Base-by-base conservation (phyloP, 2,329 filamentous ascomycete genomes). In the Microdochium nivale region DNA sequence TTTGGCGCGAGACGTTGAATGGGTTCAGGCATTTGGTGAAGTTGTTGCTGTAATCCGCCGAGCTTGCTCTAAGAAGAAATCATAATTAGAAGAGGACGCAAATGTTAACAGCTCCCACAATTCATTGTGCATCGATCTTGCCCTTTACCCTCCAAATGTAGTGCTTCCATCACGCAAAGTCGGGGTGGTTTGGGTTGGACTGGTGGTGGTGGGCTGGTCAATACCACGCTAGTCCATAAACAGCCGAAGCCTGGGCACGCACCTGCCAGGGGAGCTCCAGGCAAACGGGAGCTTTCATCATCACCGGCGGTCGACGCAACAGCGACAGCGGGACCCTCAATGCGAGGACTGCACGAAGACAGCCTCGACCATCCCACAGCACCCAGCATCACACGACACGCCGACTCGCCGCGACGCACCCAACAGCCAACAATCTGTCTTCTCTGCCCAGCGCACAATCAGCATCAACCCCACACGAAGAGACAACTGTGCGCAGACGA, bases 221-320 rank as follows among this genome's bases (percentile, higher is more conserved):
- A 19, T 23, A 19, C 10, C 21, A 19, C 40, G 40, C 40, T 44
- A 44, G 40, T 44, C 40, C 40, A 3, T 23, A 44, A 44, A 44
- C 40, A 19, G 40, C 40, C 19, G 13, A 8, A 30, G 27, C 27
- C 7, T 23, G 40, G 40, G 40, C 16, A 44, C 35, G 35, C 35
- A 16, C 35, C 40, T 44, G 40, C 40, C 48, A 32, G 48, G 30
- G n/a, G 33, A 46, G n/a, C 49, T 50, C 14, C 49, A 59, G 57
- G 57, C 57, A 59, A 59, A 55, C 57, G 54, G 57, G 54, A 59
- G 57, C 57, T 58, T 55, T 56, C 40, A 44, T 44, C 40, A 32
- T 53, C 52, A 51, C 54, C 49, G 49, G 51, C 53, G 35, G 23
- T 50, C 46, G 50, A 37, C 46, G 32, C 40, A 48, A 33, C 23